Base-by-base conservation (phyloP, 2,329 filamentous ascomycete genomes). In the Diplodia seriata region DNA sequence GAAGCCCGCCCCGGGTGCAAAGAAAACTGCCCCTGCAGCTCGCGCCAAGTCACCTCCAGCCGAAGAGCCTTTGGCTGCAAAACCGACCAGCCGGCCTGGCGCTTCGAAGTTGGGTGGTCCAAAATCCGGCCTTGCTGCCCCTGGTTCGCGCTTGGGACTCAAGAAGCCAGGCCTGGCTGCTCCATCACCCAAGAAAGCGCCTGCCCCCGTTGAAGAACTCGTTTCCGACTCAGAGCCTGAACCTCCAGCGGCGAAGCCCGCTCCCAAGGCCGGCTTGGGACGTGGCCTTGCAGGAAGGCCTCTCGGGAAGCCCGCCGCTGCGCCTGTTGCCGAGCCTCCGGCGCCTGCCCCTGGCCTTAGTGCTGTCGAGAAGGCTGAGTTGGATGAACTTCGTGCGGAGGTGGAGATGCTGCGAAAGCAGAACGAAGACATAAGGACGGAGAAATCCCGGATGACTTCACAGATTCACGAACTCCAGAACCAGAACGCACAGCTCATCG, bases 381-480 rank as follows among this genome's bases (percentile, higher is more conserved):
- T 99, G 1, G 93, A 97, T 71, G 94, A 97, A 75, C 86, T 98
- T 14, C 90, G 94, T 47, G 84, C 89, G 14, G 90, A 96, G 69
- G 94, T 94, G 73, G 94, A 97, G 57, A 86, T 90, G 36, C 83
- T 97, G 5, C 84, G 87, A 26, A 88, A 89, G 67, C 87, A 92
- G 71, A 87, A 89, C 11, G 93, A 97, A 66, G 94, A 97, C 54
- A 83, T 94, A 72, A 88, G 92, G 66, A 87, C 92, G 56, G 94
- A 97, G 76, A 90, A 92, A 70, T 88, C 89, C 68, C 94, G 90
- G 74, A 86, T 97, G 59, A 86, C 89, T 69, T 95, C 93, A 0
- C 93, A 97, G 77, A 90, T 98, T 51, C 91, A 94, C 72, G 95
- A 98, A 79, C 86, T 99, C 36, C 96, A 97, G 81, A 96, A 97